Evolutionary conservation across 1,284 basidiomycete genomes (phyloP), one percentile per base, ranked within the genome.

Genomic region (Trichosporon faecale): DNA sequence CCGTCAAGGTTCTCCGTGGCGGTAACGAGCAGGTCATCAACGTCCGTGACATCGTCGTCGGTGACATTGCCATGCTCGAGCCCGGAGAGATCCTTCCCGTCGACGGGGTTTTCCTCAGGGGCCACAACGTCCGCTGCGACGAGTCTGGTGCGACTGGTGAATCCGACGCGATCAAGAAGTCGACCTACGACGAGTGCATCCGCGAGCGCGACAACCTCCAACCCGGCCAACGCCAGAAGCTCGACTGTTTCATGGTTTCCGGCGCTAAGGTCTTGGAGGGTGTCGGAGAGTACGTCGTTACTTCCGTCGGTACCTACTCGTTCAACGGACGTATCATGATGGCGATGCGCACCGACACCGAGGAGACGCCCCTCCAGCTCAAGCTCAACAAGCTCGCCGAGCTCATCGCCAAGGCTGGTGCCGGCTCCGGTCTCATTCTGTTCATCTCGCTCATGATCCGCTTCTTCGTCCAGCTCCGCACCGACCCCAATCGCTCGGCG

Each of bases 251-350:
- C 84, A 81, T 99, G 72, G 86, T 99, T 76, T 94, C 91, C 37
- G 96, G 96, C n/a, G 90, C 90, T 78, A 98, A 95, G 83, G 93
- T 99, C 63, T 85, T 95, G 44, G 97, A 99, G 84, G 97, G 97
- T 72, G 91, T 97, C 52, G 97, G 96, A 25, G 88, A 87, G 75
- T 99, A 98, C 79, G 90, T 98, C 66, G 90, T 98, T 73, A 92
- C 95, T 69, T 90, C 94, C 8, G 93, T 99, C 68, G 96, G 97
- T 29, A 89, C 89, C 11, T 92, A 90, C 84, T 93, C 91, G 76
- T 98, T 98, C 86, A 94, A 98, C 81, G 96, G 96, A 68, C 90
- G 94, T 65, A 94, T 96, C 78, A 93, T 96, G 91, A 95, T 95
- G 90, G 77, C 80, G 23, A 79, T 82, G 79, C 79, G 79, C 68